These are phyloP conservation scores for Solanum raphanifolium DNA, from an alignment of 257 asterid species.

Conservation along the genomic window DNA sequence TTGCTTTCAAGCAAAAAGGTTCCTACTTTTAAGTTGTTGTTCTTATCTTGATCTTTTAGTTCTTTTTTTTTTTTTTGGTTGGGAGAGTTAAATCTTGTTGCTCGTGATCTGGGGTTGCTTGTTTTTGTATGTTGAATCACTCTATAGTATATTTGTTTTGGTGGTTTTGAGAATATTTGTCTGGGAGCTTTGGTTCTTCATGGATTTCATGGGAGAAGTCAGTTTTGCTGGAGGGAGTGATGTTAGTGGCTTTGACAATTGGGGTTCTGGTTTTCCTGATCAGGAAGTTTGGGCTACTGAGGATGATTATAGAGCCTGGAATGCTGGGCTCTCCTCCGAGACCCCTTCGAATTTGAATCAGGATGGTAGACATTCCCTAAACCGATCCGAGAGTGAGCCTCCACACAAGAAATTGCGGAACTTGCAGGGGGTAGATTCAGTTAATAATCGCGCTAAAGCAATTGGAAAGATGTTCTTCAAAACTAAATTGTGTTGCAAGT, in stretches of 20 bases:
- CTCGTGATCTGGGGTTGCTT: background rate
- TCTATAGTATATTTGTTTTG: background rate
- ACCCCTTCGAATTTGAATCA: slow-evolving; percentile 2
- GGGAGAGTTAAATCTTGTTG: background rate
- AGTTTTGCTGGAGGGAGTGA: slow-evolving; percentile 3
- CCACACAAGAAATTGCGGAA: slow-evolving; percentile 8
- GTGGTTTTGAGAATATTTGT: background rate
- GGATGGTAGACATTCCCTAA: background rate
- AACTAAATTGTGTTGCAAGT: slow-evolving; percentile 17
- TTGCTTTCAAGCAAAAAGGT: background rate
- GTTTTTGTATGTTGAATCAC: background rate
- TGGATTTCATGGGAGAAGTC: slow-evolving; percentile 13
- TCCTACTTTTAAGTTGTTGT: background rate
- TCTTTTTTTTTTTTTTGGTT: background rate
- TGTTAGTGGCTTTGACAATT: slow-evolving; percentile 5
- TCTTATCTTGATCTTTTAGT: background rate
- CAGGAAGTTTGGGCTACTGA: slow-evolving; percentile 20
- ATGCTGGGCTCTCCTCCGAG: background rate
- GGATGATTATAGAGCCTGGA: slow-evolving; percentile 22
- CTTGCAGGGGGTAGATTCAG: background rate
- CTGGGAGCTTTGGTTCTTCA: background rate
- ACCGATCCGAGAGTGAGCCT: slow-evolving; percentile 4
- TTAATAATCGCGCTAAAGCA: slow-evolving; percentile 4
- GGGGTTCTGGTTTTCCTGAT: slow-evolving; percentile 9
- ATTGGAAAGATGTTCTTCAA: slow-evolving; percentile 19